Evolutionary conservation across 768 basidiomycete species (phyloP), one percentile per base, ranked within the genome.

Genomic region (Lentinula sp.): DNA sequence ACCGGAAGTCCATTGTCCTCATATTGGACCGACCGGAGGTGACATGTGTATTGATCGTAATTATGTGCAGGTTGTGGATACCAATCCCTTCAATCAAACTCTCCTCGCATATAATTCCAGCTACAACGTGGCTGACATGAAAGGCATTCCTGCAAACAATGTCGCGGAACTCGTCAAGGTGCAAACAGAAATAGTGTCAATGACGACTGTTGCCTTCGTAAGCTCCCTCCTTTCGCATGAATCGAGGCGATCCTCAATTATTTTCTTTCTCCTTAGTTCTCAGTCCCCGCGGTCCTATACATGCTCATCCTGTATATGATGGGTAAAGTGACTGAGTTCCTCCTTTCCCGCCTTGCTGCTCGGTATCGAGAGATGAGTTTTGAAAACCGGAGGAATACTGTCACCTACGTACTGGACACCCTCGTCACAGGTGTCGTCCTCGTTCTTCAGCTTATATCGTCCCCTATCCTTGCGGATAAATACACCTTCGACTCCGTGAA

Each of bases 1-100:
- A 11, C 62, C 62, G 6, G 62, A 62, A 11, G 51, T 62, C 11
- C 62, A 62, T 46, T 62, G 62, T 21, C 39, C 62, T 9, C 62
- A 62, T 35, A 59, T 62, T 37, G 62, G 62, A 35, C 62, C 62
- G 4, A 31, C 57, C 11, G 51, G 62, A n/a, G 62, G 62, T 15
- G 62, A 60, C 28, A 62, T 62, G 62, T 62, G 58, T 51, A 48
- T 57, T 48, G 16, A 18, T 31, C 51, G 59, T 5, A 23, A 60
- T 42, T 60, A 60, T 21, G 37, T 37, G 34, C 21, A 60, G 15
- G 37, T 60, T 9, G 39, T 39, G 5, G 34, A 60, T 5, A 53
- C 34, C 21, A 23, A 21, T 6, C 59, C 59, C 3, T 60, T 51
- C 49, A 51, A 50, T 21, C 10, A 51, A 6, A 51, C 59, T 7